Evolutionary conservation across 495 filamentous ascomycete species (phyloP), one percentile per base, ranked within the genome.

Genomic region (Talaromyces stipitatus): DNA sequence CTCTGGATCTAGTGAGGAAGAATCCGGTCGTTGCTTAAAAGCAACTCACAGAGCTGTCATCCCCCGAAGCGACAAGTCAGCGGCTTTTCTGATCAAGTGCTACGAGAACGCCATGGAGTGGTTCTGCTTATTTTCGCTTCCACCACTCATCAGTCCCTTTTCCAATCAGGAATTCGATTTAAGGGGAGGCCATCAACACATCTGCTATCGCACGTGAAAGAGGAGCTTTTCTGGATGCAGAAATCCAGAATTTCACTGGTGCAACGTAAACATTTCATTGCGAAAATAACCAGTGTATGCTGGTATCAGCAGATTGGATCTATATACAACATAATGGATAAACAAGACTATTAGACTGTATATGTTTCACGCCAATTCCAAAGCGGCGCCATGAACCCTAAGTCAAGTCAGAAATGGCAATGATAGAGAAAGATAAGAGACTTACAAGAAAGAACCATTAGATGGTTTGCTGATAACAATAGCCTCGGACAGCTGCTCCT

Each of bases 401-500:
- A 60, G 20, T 23, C 5, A 18, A 33, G 33, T 55, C n/a, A 43
- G 54, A 24, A 16, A 45, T 16, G 29, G 24, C 20, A 24, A 7
- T 5, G 7, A 18, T 24, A 24, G 29, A 54, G 8, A 9, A 30
- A 2, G 24, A 52, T 14, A 2, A 52, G 18, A 33, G 38, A 32
- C 73, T 48, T 73, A 78, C 75, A 78, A 60, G 54, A 76, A 78
- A 11, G 75, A 75, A 20, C 75, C 75, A 47, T 76, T 76, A 10
- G 75, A 76, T 7, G 94, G 94, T 73, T 89, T 87, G 69, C 87
- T 94, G 20, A 94, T 92, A 47, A 97, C 90, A 59, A 98, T 86
- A 1, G 92, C 92, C 52, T 83, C 82, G 24, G 82, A 75, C 62
- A 88, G 75, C 72, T 88, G 86, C 74, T 90, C 89, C 48, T 81